Evolutionary conservation across 495 filamentous ascomycete species (phyloP).

Genomic region (Pseudevernia furfuracea): DNA sequence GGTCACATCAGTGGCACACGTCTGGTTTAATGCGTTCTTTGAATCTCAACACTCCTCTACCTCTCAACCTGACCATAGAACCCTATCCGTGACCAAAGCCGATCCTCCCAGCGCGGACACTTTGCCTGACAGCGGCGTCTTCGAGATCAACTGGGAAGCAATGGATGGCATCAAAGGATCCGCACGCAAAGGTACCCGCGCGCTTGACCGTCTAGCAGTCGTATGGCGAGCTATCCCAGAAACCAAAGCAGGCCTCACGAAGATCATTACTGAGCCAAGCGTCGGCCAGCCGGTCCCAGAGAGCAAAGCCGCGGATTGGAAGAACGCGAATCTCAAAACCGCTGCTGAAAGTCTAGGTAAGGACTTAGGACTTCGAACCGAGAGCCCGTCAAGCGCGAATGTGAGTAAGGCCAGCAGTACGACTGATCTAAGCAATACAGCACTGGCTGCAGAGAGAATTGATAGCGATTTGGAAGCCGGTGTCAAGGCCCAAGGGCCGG

Average conservation of each 20-base stretch:
- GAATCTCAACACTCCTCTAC: slow-evolving; percentile 66
- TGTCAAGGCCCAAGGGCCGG: slow-evolving; percentile 29
- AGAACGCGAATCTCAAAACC: slow-evolving; percentile 37
- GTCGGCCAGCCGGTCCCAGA: slow-evolving; percentile 59
- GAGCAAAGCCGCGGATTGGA: slow-evolving; percentile 64
- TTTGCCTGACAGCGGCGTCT: slow-evolving; percentile 44
- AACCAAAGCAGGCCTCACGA: slow-evolving; percentile 27
- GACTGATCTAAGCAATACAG: slow-evolving; percentile 40
- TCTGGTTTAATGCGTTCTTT: slow-evolving; percentile 95
- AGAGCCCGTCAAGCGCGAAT: slow-evolving; percentile 51
- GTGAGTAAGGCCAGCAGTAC: slow-evolving; percentile 60
- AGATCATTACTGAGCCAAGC: slow-evolving; percentile 50
- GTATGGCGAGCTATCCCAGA: slow-evolving; percentile 57
- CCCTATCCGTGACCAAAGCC: slow-evolving; percentile 15
- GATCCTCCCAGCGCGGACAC: slow-evolving; percentile 50
- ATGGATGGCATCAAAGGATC: slow-evolving; percentile 77
- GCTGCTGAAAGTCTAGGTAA: slow-evolving; percentile 42
- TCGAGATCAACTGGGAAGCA: slow-evolving; percentile 56
- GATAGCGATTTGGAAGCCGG: slow-evolving; percentile 27
- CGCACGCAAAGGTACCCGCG: slow-evolving; percentile 66
- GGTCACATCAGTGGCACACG: slow-evolving; percentile 86
- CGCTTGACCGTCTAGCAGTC: slow-evolving; percentile 76
- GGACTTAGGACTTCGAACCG: slow-evolving; percentile 57
- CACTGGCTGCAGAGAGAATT: slow-evolving; percentile 32
- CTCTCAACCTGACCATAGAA: slow-evolving; percentile 33